phyloP scores from a whole-genome alignment of 331 rosid species.

The Telfairia occidentalis region DNA sequence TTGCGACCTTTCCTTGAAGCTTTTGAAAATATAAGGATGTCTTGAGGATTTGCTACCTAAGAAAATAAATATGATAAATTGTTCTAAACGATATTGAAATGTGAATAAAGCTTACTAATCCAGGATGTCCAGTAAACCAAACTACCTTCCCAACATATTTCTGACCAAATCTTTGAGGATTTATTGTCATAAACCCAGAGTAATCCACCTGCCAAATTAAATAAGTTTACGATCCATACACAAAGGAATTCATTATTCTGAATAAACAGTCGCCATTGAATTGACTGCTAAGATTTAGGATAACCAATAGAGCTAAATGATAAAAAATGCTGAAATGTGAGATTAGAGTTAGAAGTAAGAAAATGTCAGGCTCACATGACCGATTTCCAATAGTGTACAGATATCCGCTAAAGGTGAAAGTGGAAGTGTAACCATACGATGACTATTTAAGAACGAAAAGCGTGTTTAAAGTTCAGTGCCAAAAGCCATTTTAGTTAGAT shows the following conservation, averaged over 20 bases:
- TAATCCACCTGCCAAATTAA: slow-evolving; percentile 73
- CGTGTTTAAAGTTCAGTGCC: background rate
- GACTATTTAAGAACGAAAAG: background rate
- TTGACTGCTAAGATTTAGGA: background rate
- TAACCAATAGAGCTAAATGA: background rate
- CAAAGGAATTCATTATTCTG: background rate
- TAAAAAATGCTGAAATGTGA: background rate
- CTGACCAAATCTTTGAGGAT: slow-evolving; percentile 98
- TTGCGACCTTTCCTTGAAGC: slow-evolving; percentile 54
- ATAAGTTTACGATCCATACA: background rate
- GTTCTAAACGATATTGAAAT: slow-evolving; percentile 20
- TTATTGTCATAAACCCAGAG: slow-evolving; percentile 96
- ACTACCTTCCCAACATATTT: slow-evolving; percentile 95
- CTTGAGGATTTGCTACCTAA: slow-evolving; percentile 98
- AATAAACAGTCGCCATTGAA: background rate
- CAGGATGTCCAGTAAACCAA: slow-evolving; percentile 9
- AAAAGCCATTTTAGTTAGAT: background rate
- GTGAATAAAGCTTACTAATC: slow-evolving; percentile 16
- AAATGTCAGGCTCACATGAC: background rate
- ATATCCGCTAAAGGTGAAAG: background rate
- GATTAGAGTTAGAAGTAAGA: background rate
- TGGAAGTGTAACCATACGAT: background rate
- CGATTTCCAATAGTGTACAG: background rate
- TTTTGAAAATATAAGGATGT: slow-evolving; percentile 93
- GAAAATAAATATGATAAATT: slow-evolving; percentile 15